A percentile compares a stretch with the other conserved stretches of the same genome.
phyloP scores from a whole-genome alignment of 257 asterid species.

The Solanum appendiculatum region DNA sequence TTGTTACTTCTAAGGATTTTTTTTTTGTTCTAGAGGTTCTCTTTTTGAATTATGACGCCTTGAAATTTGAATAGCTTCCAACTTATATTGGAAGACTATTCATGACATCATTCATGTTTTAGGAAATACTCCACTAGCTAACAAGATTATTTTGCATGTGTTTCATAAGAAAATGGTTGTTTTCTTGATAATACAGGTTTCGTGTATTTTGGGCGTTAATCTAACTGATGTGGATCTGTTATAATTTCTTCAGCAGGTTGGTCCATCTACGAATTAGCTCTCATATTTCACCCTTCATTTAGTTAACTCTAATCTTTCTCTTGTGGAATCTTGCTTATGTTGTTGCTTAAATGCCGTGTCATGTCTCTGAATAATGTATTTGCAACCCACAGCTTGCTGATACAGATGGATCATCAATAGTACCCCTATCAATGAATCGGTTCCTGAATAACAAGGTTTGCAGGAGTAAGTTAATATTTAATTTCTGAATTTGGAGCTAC shows the following conservation, averaged over 20 bases:
- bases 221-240: slow-evolving; percentile 69
- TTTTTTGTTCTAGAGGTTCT: neutral
- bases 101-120: neutral
- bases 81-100: neutral
- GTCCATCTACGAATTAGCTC: neutral
- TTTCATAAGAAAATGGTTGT: neutral
- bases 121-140: neutral
- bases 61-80: neutral
- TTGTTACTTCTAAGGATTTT: neutral
- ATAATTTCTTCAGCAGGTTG: slow-evolving; percentile 86
- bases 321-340: neutral
- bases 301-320: neutral
- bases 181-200: slow-evolving; percentile 43
- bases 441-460: slow-evolving; percentile 84
- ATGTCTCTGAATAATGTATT: slow-evolving; percentile 3
- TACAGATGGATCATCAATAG: slow-evolving; percentile 83
- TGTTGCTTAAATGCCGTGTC: neutral
- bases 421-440: slow-evolving; percentile 71
- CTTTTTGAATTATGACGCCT: neutral
- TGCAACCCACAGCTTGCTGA: slow-evolving; percentile 58
- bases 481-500: neutral
- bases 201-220: slow-evolving; percentile 64
- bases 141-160: neutral
- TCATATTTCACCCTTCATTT: neutral
- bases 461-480: slow-evolving; percentile 46